Evolutionary conservation across 805 yeast genomes (phyloP), one percentile per base, ranked within the genome.

Genomic region (Candida montana): DNA sequence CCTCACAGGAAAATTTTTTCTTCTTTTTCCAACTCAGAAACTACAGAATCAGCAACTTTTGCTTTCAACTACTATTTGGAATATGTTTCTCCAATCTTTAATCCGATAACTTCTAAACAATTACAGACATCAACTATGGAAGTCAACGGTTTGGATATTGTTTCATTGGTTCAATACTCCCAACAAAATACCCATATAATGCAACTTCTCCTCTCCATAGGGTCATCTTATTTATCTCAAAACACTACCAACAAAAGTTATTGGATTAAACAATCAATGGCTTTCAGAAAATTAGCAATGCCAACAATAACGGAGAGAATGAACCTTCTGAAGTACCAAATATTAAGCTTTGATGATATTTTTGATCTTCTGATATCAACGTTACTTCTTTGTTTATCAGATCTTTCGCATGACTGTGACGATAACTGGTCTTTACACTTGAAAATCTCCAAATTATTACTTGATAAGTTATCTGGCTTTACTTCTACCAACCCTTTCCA

Each of bases 351-450:
- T 13, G 34, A 35, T 15, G 15, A 36, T 5, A 31, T 36, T 19
- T 19, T 23, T 27, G 44, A 44, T n/a, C 19, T 37, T 3, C 23
- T 44, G 16, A 16, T 44, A 15, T 42, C 46, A n/a, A 44, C 44
- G 7, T 13, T 44, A n/a, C 16, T 44, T 9, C 23, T 40, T 1
- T 44, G 47, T 17, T 13, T 44, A 4, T 40, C 24, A 26, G 47
- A 44, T 31, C n/a, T 44, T 12, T 32, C 47, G 3, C 28, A 44
- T 36, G 41, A 40, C 31, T 39, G 44, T 37, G 37, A 44, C 20
- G 43, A 39, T 28, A 21, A 37, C 12, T 44, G 47, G 47, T 44
- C 47, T 4, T 29, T 29, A 13, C 40, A 40, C 30, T 33, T 44
- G 19, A 30, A 28, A 10, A 35, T 37, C 15, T 38, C 40, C 5